Conservation (phyloP, 768 basidiomycete genomes). For the Hirschioporus abietinus region DNA sequence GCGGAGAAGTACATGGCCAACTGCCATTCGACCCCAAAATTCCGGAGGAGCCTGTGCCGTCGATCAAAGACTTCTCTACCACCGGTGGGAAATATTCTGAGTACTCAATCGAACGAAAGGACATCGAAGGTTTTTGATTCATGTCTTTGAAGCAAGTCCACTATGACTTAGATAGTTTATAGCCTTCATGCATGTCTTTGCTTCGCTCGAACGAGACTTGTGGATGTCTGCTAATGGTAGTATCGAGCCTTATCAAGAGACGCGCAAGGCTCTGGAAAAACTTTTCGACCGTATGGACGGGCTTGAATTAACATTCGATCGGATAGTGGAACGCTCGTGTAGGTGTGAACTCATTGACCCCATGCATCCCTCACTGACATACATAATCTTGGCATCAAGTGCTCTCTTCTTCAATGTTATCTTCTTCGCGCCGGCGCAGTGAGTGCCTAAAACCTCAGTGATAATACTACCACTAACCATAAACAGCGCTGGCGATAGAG, state of each 20-base stretch:
- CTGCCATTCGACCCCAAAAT: slow-evolving; percentile 82
- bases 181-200: slow-evolving; percentile 60
- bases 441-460: slow-evolving; percentile 27
- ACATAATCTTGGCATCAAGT: slow-evolving; percentile 36
- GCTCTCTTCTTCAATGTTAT: slow-evolving; percentile 67
- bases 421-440: slow-evolving; percentile 68
- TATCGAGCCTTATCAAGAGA: slow-evolving; percentile 56
- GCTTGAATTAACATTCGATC: slow-evolving; percentile 76
- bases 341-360: slow-evolving; percentile 26
- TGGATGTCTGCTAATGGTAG: slow-evolving; percentile 40
- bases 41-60: slow-evolving; percentile 76
- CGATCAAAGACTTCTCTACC: slow-evolving; percentile 68
- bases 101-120: slow-evolving; percentile 60
- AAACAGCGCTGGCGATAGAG: slow-evolving; percentile 47
- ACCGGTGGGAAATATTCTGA: slow-evolving; percentile 54
- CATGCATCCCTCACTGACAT: slow-evolving; percentile 9
- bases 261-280: slow-evolving; percentile 58
- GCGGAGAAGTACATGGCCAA: slow-evolving; percentile 77
- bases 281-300: slow-evolving; percentile 73
- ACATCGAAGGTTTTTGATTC: slow-evolving; percentile 62
- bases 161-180: slow-evolving; percentile 12
- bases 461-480: slow-evolving; percentile 4
- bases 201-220: slow-evolving; percentile 54
- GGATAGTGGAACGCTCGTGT: slow-evolving; percentile 82
- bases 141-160: not conserved